Conservation (phyloP, 2,329 filamentous ascomycete species). For the Stachybotrys chlorohalonatus region DNA sequence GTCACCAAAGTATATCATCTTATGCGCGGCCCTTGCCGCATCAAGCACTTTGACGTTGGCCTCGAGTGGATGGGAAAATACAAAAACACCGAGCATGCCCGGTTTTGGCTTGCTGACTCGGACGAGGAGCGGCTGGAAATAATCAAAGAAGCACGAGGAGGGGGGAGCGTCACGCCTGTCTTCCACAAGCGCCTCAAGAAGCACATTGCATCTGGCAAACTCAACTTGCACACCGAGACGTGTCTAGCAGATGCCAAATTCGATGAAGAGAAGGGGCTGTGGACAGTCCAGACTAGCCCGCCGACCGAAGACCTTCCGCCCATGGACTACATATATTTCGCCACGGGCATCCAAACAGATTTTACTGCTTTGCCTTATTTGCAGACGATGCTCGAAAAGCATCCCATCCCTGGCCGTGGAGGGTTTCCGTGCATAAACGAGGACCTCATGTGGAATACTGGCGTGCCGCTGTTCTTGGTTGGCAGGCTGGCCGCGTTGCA, state of each 20-base stretch:
- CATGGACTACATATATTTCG: conserved; percentile 65
- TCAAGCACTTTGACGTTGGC: conserved; percentile 72
- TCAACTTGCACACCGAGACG: conserved; percentile 50
- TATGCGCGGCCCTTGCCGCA: conserved; percentile 48
- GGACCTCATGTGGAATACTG: conserved; percentile 65
- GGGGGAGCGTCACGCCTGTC: conserved; percentile 65
- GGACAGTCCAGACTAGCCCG: conserved; percentile 42
- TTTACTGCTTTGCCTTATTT: conserved; percentile 53
- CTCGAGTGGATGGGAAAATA: conserved; percentile 78
- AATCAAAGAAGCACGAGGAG: conserved; percentile 56
- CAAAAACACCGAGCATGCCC: conserved; percentile 65
- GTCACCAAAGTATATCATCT: conserved; percentile 62
- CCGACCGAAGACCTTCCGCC: conserved; percentile 40
- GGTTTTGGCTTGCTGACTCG: conserved; percentile 68
- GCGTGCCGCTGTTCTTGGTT: conserved; percentile 65
- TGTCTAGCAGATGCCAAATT: conserved; percentile 43
- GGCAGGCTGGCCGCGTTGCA: conserved; percentile 59
- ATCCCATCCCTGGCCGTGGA: conserved; percentile 53
- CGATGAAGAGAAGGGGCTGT: conserved; percentile 23
- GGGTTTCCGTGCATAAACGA: conserved; percentile 67
- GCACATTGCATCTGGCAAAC: conserved; percentile 40
- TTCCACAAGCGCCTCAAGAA: conserved; percentile 59
- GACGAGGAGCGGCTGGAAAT: conserved; percentile 61
- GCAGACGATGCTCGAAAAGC: conserved; percentile 44
- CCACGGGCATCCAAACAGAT: conserved; percentile 61